These are phyloP conservation scores for Tricholoma sp. DNA, from an alignment of 768 basidiomycete genomes.

Conservation along the genomic window DNA sequence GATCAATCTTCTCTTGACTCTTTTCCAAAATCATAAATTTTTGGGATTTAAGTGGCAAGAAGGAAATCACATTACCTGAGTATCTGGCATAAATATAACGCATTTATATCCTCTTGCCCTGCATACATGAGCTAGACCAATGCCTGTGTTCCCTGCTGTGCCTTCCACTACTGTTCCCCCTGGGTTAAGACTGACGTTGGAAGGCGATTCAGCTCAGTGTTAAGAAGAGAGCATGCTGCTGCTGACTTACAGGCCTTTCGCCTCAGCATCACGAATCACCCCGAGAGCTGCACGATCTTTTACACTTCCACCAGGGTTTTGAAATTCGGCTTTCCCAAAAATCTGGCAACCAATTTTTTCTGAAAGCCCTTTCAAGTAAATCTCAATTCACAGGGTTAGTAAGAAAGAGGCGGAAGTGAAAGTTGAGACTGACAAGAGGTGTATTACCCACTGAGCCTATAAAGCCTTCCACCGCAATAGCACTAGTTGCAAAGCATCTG, in stretches of 20 bases:
- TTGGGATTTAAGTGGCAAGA: not conserved
- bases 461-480: slow-evolving; percentile 65
- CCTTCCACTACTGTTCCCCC: slow-evolving; percentile 99
- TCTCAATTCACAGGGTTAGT: slow-evolving; percentile 40
- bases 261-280: slow-evolving; percentile 82
- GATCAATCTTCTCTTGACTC: slow-evolving; percentile 98
- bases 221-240: not conserved
- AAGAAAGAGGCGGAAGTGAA: not conserved
- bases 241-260: slow-evolving; percentile 63
- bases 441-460: slow-evolving; percentile 90
- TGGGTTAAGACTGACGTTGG: slow-evolving; percentile 57
- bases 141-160: slow-evolving; percentile 97
- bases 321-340: slow-evolving; percentile 96
- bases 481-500: slow-evolving; percentile 33
- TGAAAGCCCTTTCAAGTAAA: slow-evolving; percentile 76
- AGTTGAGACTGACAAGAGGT: slow-evolving; percentile 59
- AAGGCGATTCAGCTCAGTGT: not conserved
- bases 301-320: slow-evolving; percentile 96
- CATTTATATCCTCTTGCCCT: slow-evolving; percentile 91
- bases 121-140: slow-evolving; percentile 94
- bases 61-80: slow-evolving; percentile 48
- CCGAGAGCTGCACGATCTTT: slow-evolving; percentile 97
- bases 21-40: slow-evolving; percentile 24
- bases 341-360: slow-evolving; percentile 80
- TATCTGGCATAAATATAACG: slow-evolving; percentile 99